Conservation (phyloP, 805 yeast genomes). For the Yarrowia deformans region DNA sequence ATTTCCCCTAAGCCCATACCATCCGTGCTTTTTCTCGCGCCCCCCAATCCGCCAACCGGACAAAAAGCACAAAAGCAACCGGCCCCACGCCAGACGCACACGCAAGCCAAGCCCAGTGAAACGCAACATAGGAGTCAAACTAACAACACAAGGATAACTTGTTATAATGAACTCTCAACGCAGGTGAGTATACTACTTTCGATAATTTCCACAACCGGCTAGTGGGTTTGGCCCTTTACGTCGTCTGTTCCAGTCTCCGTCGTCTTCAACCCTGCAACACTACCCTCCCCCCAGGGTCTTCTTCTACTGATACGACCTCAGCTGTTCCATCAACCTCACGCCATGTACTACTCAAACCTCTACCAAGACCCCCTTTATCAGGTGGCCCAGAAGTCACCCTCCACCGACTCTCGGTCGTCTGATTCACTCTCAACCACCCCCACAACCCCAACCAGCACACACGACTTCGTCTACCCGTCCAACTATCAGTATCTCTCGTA, state of each 20-base stretch:
- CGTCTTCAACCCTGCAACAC: not conserved
- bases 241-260: too few species aligned
- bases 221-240: too few species aligned
- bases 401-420: slow-evolving; percentile 10
- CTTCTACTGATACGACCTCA: not conserved
- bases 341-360: slow-evolving; percentile 27
- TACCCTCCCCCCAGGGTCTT: not conserved
- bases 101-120: slow-evolving; percentile 24
- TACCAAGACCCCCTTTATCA: slow-evolving; percentile 19
- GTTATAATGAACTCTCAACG: slow-evolving; percentile 34
- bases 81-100: slow-evolving; percentile 22
- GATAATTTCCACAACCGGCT: too few species aligned
- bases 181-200: slow-evolving; percentile 23
- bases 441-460: slow-evolving; percentile 15
- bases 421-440: slow-evolving; percentile 13
- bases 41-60: slow-evolving; percentile 3
- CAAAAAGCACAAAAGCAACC: slow-evolving; percentile 29
- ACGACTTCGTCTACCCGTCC: slow-evolving; percentile 26
- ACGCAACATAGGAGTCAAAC: slow-evolving; percentile 13
- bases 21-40: not conserved
- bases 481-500: slow-evolving; percentile 25
- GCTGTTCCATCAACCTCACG: not conserved
- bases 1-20: slow-evolving; percentile 14
- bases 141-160: slow-evolving; percentile 3
- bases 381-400: slow-evolving; percentile 22